Evolutionary conservation across 2,329 filamentous ascomycete species (phyloP), one percentile per base, ranked within the genome.

Genomic region (Ceratocystiopsis brevicomis): DNA sequence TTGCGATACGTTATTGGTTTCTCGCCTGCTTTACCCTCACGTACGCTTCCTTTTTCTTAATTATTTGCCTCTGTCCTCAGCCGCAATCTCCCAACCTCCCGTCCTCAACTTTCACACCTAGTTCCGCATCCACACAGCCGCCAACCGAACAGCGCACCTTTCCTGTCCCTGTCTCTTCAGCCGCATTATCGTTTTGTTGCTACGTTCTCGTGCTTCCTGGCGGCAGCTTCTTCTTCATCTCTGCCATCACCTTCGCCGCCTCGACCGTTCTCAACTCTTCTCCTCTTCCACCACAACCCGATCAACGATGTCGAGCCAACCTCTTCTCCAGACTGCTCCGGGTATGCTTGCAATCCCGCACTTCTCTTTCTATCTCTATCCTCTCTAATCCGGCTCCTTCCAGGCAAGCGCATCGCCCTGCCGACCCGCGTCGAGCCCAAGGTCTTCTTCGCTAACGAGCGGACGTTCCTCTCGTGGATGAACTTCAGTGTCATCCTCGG

Each of bases 391-490:
- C 30, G 15, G 42, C 43, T 10, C 13, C 35, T n/a, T 39, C 37
- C 35, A 94, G 88, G 88, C 73, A 98, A 98, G 69, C 85, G 88
- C 59, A 96, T 98, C 60, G 88, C 90, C 56, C 84, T 98, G 51
- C 90, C 90, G 45, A 95, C 88, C 47, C 86, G 90, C 53, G 88
- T 98, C 63, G 90, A 98, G 64, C 90, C 90, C 55, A 98, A 98
- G 66, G 90, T 98, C 69, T 98, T 96, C 76, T 98, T 98, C 71
- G 90, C 90, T 65, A 98, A 98, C 71, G 90, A 98, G 67, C 85
- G 90, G 50, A 98, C 90, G 50, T 98, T 98, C 61, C 78, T 98
- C 57, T 94, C 86, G 63, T 98, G 90, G 90, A 83, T 98, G 57
- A 98, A 98, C 73, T 96, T 96, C 71, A 94, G 87, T 61, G 87